Evolutionary conservation across 2,329 filamentous ascomycete species (phyloP).

Genomic region (Parastagonospora nodorum): DNA sequence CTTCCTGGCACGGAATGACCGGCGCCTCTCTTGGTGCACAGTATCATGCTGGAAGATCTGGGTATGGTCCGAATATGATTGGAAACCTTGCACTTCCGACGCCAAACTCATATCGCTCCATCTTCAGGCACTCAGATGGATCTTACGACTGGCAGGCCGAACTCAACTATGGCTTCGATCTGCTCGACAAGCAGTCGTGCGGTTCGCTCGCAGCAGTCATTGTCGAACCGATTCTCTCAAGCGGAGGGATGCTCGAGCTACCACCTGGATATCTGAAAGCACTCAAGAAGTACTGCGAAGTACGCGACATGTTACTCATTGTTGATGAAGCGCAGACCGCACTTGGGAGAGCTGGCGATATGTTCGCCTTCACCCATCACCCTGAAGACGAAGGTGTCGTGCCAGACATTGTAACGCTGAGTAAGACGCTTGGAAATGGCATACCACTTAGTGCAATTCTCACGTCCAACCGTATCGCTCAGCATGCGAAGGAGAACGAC

Average conservation of each 20-base stretch:
- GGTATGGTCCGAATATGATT: constrained; percentile 55
- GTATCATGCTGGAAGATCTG: constrained; percentile 59
- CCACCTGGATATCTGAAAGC: constrained; percentile 64
- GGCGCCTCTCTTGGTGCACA: constrained; percentile 58
- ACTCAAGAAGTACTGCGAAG: constrained; percentile 52
- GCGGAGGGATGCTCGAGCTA: constrained; percentile 64
- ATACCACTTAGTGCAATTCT: constrained; percentile 64
- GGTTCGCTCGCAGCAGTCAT: constrained; percentile 68
- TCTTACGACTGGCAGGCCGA: constrained; percentile 70
- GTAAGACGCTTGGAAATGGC: constrained; percentile 66
- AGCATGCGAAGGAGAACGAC: constrained; percentile 53
- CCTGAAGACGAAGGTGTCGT: constrained; percentile 41
- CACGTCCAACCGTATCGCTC: constrained; percentile 60
- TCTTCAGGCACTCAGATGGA: constrained; percentile 64
- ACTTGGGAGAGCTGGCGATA: constrained; percentile 45
- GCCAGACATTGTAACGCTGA: constrained; percentile 63
- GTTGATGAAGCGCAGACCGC: constrained; percentile 47
- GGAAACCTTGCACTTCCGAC: constrained; percentile 64
- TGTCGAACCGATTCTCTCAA: constrained; percentile 64
- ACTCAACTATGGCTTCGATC: constrained; percentile 64
- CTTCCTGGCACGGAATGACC: constrained; percentile 67
- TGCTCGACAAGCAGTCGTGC: constrained; percentile 64
- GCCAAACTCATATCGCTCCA: constrained; percentile 65
- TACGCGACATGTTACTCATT: constrained; percentile 43
- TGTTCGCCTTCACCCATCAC: constrained; percentile 56